Conservation (phyloP, 768 basidiomycete genomes). For the Russula olivacea region DNA sequence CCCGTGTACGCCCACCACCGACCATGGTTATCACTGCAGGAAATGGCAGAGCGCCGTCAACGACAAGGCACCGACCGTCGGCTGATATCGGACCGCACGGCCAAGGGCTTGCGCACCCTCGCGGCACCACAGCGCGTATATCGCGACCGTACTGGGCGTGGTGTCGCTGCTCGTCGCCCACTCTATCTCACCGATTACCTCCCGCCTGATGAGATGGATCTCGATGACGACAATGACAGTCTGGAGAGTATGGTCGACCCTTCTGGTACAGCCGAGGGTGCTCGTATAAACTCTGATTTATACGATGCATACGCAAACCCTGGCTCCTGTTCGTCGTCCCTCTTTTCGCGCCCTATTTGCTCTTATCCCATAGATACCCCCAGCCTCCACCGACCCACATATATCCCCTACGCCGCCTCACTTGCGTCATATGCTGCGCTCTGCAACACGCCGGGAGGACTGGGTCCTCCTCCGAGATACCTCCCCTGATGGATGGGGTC, state of each 20-base stretch:
- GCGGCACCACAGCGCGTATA: slow-evolving; percentile 51
- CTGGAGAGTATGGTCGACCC: slow-evolving; percentile 41
- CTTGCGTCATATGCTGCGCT: slow-evolving; percentile 9
- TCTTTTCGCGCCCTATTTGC: background rate
- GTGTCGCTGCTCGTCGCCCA: slow-evolving; percentile 12
- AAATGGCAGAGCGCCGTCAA: slow-evolving; percentile 66
- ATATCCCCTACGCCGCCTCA: slow-evolving; percentile 11
- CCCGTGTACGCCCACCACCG: background rate
- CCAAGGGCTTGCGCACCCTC: slow-evolving; percentile 53
- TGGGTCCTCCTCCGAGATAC: slow-evolving; percentile 17
- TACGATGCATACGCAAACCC: slow-evolving; percentile 51
- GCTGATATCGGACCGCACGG: slow-evolving; percentile 63
- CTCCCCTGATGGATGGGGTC: slow-evolving; percentile 19
- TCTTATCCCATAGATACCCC: background rate
- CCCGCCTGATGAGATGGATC: slow-evolving; percentile 50
- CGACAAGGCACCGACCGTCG: slow-evolving; percentile 52
- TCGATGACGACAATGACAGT: slow-evolving; percentile 58
- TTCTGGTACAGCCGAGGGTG: slow-evolving; percentile 44
- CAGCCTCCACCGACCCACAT: slow-evolving; percentile 11
- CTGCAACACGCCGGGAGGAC: slow-evolving; percentile 17
- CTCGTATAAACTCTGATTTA: slow-evolving; percentile 52
- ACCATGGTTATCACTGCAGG: slow-evolving; percentile 38
- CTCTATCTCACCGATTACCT: slow-evolving; percentile 48
- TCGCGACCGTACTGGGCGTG: slow-evolving; percentile 31
- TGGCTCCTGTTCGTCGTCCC: slow-evolving; percentile 8